Evolutionary conservation across 345 rosid species (phyloP).

Genomic region (Garcia nutans): DNA sequence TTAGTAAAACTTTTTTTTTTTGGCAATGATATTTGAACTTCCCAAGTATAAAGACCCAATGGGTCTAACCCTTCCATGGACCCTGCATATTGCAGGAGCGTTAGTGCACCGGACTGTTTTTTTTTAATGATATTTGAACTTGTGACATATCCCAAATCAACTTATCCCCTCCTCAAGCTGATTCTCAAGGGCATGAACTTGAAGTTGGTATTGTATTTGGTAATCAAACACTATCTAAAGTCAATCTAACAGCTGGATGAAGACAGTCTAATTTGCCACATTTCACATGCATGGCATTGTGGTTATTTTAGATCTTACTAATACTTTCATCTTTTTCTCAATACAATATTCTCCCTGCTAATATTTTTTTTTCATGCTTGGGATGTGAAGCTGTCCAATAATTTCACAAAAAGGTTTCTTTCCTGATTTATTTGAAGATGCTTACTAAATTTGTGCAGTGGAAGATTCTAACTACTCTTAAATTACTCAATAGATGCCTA

Average conservation of each 20-base stretch:
- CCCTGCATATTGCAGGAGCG: too few species aligned
- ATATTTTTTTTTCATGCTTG: not conserved
- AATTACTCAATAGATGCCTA: not conserved
- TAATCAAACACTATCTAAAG: not conserved
- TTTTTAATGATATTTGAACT: too few species aligned
- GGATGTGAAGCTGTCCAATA: not conserved
- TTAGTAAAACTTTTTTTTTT: not conserved
- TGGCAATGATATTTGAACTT: not conserved
- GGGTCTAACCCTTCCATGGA: too few species aligned
- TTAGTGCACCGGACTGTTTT: too few species aligned
- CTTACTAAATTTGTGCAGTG: not conserved
- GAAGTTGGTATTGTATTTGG: conserved; percentile 7
- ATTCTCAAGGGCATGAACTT: not conserved
- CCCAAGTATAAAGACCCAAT: too few species aligned
- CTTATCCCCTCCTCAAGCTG: not conserved
- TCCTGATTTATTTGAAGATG: not conserved
- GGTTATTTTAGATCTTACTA: not conserved
- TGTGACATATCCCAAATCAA: not conserved
- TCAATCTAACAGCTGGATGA: not conserved
- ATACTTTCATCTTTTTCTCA: not conserved
- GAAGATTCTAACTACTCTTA: not conserved
- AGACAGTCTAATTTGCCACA: too few species aligned
- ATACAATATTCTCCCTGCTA: not conserved
- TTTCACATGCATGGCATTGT: not conserved
- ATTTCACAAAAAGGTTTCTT: not conserved